Percentiles rank a stretch among this genome's conserved stretches.
These are phyloP conservation scores for Mycena amicta DNA, from an alignment of 768 basidiomycete genomes.

Conservation along the genomic window DNA sequence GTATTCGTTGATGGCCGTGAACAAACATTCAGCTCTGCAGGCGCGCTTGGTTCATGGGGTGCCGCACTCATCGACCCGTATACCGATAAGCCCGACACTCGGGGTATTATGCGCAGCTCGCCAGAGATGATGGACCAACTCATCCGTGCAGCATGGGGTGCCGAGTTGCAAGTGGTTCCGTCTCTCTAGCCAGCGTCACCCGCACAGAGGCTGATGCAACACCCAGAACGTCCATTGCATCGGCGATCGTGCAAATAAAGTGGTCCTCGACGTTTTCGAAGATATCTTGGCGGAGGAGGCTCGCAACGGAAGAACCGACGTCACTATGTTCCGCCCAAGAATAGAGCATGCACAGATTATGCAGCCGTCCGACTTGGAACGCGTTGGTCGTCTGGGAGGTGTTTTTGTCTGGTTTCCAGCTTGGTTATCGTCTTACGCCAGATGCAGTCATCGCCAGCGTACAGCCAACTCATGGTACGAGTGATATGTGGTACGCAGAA, in stretches of 20 bases:
- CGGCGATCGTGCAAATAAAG: slow-evolving; percentile 84
- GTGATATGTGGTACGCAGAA: slow-evolving; percentile 94
- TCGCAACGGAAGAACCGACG: slow-evolving; percentile 33
- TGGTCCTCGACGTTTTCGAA: slow-evolving; percentile 85
- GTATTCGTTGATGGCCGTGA: slow-evolving; percentile 6
- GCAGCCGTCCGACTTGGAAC: slow-evolving; percentile 63
- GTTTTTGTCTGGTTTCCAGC: slow-evolving; percentile 23
- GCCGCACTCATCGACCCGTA: slow-evolving; percentile 89
- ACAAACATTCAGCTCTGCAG: too few relatives aligned
- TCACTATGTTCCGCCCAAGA: slow-evolving; percentile 63
- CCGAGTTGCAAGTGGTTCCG: slow-evolving; percentile 89
- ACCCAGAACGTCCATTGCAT: slow-evolving; percentile 91
- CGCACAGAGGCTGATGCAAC: too few relatives aligned
- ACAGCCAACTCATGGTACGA: slow-evolving; percentile 90
- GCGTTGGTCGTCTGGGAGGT: slow-evolving; percentile 77
- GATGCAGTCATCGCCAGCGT: slow-evolving; percentile 86
- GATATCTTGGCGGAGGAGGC: slow-evolving; percentile 44
- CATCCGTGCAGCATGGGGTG: slow-evolving; percentile 65
- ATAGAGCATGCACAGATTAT: slow-evolving; percentile 96
- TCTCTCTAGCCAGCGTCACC: too few relatives aligned
- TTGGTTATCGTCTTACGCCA: neutral
- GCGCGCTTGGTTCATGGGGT: slow-evolving; percentile 91
- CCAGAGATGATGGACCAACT: slow-evolving; percentile 55
- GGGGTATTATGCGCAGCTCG: slow-evolving; percentile 67
- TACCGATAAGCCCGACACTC: slow-evolving; percentile 71